A percentile compares a stretch with the other conserved stretches of the same genome.
Conservation (phyloP, 1,284 basidiomycete species). For the Ustilago hordei region DNA sequence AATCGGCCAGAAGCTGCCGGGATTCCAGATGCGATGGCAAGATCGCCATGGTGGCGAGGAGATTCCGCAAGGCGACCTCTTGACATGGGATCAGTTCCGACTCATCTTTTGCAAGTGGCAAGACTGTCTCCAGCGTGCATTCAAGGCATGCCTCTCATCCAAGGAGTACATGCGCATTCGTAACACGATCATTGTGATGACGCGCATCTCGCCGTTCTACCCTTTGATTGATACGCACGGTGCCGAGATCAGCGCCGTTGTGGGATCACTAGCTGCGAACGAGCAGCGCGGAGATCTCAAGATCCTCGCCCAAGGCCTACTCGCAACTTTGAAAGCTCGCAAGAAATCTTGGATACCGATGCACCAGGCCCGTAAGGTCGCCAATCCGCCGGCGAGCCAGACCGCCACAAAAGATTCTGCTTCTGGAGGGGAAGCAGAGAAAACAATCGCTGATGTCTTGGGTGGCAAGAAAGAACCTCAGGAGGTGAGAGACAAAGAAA, state of each 20-base stretch:
- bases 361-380: slow-evolving; percentile 30
- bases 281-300: slow-evolving; percentile 66
- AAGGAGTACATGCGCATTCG: slow-evolving; percentile 67
- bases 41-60: slow-evolving; percentile 53
- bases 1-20: slow-evolving; percentile 69
- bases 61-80: slow-evolving; percentile 74
- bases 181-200: slow-evolving; percentile 67
- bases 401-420: not conserved
- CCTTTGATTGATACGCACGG: slow-evolving; percentile 61
- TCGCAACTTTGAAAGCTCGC: slow-evolving; percentile 64
- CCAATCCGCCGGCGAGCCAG: slow-evolving; percentile 22
- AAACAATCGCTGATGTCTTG: not conserved
- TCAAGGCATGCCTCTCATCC: slow-evolving; percentile 57
- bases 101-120: slow-evolving; percentile 85
- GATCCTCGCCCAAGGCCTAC: slow-evolving; percentile 64
- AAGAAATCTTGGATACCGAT: slow-evolving; percentile 56
- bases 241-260: slow-evolving; percentile 44
- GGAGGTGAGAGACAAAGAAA: slow-evolving; percentile 10
- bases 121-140: slow-evolving; percentile 74
- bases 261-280: slow-evolving; percentile 47
- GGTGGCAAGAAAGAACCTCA: slow-evolving; percentile 14
- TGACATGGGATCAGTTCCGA: slow-evolving; percentile 80
- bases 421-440: slow-evolving; percentile 3
- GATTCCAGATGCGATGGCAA: slow-evolving; percentile 63
- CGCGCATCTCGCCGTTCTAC: slow-evolving; percentile 58